Percentiles rank a stretch among this genome's conserved stretches.
Evolutionary conservation across 768 basidiomycete genomes (phyloP).

Genomic region (Tulasnella calospora): DNA sequence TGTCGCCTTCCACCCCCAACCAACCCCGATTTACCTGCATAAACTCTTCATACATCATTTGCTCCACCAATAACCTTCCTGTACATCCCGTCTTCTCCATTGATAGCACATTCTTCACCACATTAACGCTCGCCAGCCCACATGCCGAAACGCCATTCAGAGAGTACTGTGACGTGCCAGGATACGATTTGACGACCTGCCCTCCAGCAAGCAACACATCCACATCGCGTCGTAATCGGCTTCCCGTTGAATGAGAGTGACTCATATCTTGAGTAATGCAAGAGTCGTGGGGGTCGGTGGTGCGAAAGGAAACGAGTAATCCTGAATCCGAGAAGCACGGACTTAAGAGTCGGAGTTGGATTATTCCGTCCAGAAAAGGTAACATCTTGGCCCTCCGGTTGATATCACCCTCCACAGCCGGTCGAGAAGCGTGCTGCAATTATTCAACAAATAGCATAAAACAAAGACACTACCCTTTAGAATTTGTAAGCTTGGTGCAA

Average conservation of each 20-base stretch:
- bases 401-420: background rate
- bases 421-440: background rate
- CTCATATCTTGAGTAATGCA: background rate
- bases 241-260: background rate
- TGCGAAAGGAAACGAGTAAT: background rate
- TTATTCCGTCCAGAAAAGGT: background rate
- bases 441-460: background rate
- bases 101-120: constrained; percentile 49
- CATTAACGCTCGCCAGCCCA: constrained; percentile 63
- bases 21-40: constrained; percentile 37
- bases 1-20: background rate
- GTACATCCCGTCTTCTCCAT: constrained; percentile 36
- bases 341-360: background rate
- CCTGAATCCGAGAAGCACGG: background rate
- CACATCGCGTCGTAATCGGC: background rate
- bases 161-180: constrained; percentile 54
- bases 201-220: background rate
- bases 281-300: background rate
- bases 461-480: too few species aligned
- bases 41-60: constrained; percentile 37
- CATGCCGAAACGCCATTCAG: constrained; percentile 51
- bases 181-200: constrained; percentile 32
- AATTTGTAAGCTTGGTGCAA: too few species aligned
- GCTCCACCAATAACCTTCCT: constrained; percentile 36
- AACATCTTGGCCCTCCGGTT: background rate